Conservation (phyloP, 495 filamentous ascomycete genomes). For the Tuber borchii region DNA sequence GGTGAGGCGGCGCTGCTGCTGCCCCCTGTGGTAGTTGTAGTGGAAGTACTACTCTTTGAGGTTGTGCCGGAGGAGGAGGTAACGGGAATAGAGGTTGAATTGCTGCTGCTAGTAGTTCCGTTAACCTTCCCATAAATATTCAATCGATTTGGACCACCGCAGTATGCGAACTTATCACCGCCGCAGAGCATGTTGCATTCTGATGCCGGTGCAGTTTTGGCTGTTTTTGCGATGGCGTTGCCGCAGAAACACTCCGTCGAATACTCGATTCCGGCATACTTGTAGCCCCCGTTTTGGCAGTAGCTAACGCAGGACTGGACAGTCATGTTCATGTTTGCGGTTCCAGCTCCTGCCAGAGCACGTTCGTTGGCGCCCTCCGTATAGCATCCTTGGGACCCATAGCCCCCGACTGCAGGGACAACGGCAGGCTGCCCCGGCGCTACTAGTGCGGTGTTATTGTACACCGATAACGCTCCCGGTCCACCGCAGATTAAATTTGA, state of each 20-base stretch:
- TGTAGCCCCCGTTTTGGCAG: slow-evolving; percentile 42
- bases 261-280: slow-evolving; percentile 45
- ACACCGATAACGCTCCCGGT: slow-evolving; percentile 34
- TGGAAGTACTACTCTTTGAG: background rate
- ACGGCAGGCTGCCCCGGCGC: slow-evolving; percentile 24
- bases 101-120: background rate
- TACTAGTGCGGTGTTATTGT: slow-evolving; percentile 41
- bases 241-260: slow-evolving; percentile 43
- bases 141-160: slow-evolving; percentile 19
- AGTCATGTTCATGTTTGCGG: slow-evolving; percentile 12
- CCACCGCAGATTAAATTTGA: slow-evolving; percentile 23
- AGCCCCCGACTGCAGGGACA: slow-evolving; percentile 12
- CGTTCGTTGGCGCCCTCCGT: slow-evolving; percentile 49
- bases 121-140: slow-evolving; percentile 13
- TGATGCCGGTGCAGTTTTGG: background rate
- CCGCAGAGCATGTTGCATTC: slow-evolving; percentile 32
- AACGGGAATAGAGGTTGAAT: background rate
- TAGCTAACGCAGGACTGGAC: slow-evolving; percentile 51
- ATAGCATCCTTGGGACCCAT: slow-evolving; percentile 50
- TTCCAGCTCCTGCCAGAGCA: slow-evolving; percentile 46
- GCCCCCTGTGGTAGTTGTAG: slow-evolving; percentile 7
- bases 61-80: background rate
- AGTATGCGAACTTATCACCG: slow-evolving; percentile 17
- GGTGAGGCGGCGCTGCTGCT: slow-evolving; percentile 1
- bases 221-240: slow-evolving; percentile 29